phyloP scores from a whole-genome alignment of 768 basidiomycete species.

The Lentinus tigrinus region DNA sequence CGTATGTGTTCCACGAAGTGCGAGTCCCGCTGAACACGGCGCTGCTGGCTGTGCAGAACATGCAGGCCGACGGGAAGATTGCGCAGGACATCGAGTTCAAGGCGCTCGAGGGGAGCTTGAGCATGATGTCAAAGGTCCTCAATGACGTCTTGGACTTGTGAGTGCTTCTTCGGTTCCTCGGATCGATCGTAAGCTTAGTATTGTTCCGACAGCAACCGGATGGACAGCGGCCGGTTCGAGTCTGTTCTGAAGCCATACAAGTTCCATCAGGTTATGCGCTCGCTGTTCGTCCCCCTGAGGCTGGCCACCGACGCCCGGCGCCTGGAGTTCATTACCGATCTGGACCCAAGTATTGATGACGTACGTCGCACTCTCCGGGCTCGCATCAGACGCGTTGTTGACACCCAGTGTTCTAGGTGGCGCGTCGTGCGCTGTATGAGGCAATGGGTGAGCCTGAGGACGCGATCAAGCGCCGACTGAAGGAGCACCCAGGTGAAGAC shows the following conservation, averaged over 20 bases:
- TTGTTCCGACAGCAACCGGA: constrained; percentile 56
- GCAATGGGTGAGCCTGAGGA: constrained; percentile 53
- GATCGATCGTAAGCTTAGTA: neutral
- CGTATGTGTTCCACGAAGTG: constrained; percentile 67
- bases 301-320: constrained; percentile 66
- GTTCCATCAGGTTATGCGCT: constrained; percentile 77
- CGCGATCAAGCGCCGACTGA: constrained; percentile 40
- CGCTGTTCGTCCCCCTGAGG: constrained; percentile 66
- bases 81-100: constrained; percentile 85
- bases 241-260: constrained; percentile 66
- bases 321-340: constrained; percentile 62
- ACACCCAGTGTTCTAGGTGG: constrained; percentile 38
- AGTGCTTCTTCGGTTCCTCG: constrained; percentile 25
- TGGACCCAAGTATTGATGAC: constrained; percentile 68
- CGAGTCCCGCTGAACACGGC: constrained; percentile 82
- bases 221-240: constrained; percentile 86
- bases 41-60: constrained; percentile 87
- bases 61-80: constrained; percentile 77
- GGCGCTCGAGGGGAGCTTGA: constrained; percentile 76
- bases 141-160: constrained; percentile 83
- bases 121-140: constrained; percentile 87
- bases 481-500: constrained; percentile 48
- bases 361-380: constrained; percentile 33
- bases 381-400: neutral
- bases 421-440: constrained; percentile 57